Evolutionary conservation across 1,284 basidiomycete genomes (phyloP), one percentile per base, ranked within the genome.

Genomic region (Heliocybe sulcata): DNA sequence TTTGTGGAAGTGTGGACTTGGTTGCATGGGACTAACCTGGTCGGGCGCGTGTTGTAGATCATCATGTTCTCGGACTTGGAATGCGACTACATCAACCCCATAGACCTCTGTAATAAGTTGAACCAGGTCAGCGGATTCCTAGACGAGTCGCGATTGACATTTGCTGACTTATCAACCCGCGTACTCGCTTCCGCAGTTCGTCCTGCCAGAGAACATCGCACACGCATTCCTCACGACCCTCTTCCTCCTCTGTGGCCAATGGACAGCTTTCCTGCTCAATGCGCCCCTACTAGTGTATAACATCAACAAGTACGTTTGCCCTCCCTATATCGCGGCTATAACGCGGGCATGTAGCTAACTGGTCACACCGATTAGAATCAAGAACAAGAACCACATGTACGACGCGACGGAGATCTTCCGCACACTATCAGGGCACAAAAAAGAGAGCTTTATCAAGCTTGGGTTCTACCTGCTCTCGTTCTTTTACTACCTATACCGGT

Each of bases 31-130:
- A 35, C 35, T 56, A 29, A 22, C 31, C 19, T 26, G 48, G 27
- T 51, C 47, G 45, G 55, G n/a, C 57, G 12, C 12, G 12, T 42
- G 33, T n/a, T n/a, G 42, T 65, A 98, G 96, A 97, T 99, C 68
- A 99, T 99, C 79, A 98, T 99, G 95, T 99, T 98, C 81, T 95
- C 92, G 50, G 94, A 97, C 77, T 77, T 97, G 67, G 94, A 96
- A 76, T 95, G 92, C 75, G 92, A 98, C 80, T 99, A 98, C 77
- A 97, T 99, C 79, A 99, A 99, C 77, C 96, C 96, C 55, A 98
- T 99, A 83, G 96, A 99, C 74, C 87, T 99, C 35, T 99, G 97
- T 78, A 98, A 98, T 78, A 98, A 98, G 79, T 87, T 99, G 66
- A 99, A 99, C 72, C 92, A 96, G 75, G 96, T 97, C 60, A 55